phyloP scores from a whole-genome alignment of 768 basidiomycete species.

The Lactifluus pinguis region DNA sequence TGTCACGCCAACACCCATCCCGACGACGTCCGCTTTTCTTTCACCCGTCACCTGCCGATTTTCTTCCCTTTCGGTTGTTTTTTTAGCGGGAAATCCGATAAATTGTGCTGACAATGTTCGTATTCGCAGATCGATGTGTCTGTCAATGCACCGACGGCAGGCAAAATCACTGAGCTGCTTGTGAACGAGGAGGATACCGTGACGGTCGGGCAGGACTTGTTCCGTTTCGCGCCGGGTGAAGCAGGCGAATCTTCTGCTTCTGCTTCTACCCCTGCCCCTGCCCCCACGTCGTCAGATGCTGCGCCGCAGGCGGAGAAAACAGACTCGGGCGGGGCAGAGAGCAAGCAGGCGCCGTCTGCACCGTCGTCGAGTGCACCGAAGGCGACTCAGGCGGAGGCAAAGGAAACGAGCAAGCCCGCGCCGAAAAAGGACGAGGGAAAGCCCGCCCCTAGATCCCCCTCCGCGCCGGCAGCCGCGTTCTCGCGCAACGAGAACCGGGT shows the following conservation, averaged over 20 bases:
- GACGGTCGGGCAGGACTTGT: constrained; percentile 87
- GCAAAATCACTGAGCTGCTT: constrained; percentile 79
- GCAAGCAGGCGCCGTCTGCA: constrained; percentile 36
- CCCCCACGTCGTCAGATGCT: constrained; percentile 13
- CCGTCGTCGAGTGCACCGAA: constrained; percentile 26
- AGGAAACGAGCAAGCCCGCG: constrained; percentile 28
- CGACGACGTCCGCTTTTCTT: not conserved
- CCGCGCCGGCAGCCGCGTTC: constrained; percentile 30
- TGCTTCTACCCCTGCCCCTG: constrained; percentile 5
- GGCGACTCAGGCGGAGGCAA: constrained; percentile 28
- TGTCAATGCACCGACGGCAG: constrained; percentile 85
- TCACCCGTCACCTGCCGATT: not conserved
- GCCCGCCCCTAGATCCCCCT: constrained; percentile 22
- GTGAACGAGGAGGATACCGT: constrained; percentile 93
- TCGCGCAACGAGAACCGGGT: constrained; percentile 84
- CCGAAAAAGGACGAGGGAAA: constrained; percentile 17
- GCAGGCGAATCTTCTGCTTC: constrained; percentile 16
- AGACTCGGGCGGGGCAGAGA: constrained; percentile 31
- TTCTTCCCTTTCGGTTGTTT: not conserved
- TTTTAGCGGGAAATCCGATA: not conserved
- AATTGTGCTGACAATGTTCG: not conserved
- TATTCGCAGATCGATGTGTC: constrained; percentile 82
- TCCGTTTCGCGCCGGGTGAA: constrained; percentile 76
- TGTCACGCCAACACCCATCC: not conserved
- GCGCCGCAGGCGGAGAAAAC: constrained; percentile 30